Conservation (phyloP, 495 filamentous ascomycete genomes). For the Hypomontagnella monticulosa region DNA sequence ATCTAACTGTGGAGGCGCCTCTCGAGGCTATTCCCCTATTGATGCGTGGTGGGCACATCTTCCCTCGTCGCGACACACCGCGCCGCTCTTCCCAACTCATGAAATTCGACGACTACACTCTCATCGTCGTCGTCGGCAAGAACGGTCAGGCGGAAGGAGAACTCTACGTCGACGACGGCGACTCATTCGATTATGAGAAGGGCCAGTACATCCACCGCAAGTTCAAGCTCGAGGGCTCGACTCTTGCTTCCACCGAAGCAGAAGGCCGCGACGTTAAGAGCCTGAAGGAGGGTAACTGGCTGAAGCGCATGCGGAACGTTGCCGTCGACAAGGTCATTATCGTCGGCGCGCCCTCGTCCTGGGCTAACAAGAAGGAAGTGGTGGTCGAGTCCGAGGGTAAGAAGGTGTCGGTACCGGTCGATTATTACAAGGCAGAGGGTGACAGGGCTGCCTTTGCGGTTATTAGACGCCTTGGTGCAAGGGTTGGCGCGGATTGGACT, state of each 20-base stretch:
- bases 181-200: constrained; percentile 85
- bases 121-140: constrained; percentile 79
- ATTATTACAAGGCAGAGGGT: constrained; percentile 66
- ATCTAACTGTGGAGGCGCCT: constrained; percentile 74
- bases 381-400: constrained; percentile 74
- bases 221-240: constrained; percentile 68
- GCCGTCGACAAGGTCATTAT: constrained; percentile 83
- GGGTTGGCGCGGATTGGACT: constrained; percentile 83
- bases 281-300: constrained; percentile 74
- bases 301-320: constrained; percentile 79
- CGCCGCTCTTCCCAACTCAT: constrained; percentile 86
- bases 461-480: constrained; percentile 79
- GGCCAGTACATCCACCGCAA: constrained; percentile 87
- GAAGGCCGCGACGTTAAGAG: constrained; percentile 64
- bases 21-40: constrained; percentile 86
- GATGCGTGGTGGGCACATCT: constrained; percentile 91
- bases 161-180: constrained; percentile 92
- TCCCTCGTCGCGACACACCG: constrained; percentile 87
- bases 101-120: constrained; percentile 93
- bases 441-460: constrained; percentile 81
- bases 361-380: constrained; percentile 74
- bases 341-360: constrained; percentile 76
- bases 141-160: constrained; percentile 79
- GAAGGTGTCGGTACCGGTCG: constrained; percentile 65
- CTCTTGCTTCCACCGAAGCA: constrained; percentile 60